Evolutionary conservation across 129 eudicot genomes (phyloP), one percentile per base, ranked within the genome.

Genomic region (Artemisia argyi): DNA sequence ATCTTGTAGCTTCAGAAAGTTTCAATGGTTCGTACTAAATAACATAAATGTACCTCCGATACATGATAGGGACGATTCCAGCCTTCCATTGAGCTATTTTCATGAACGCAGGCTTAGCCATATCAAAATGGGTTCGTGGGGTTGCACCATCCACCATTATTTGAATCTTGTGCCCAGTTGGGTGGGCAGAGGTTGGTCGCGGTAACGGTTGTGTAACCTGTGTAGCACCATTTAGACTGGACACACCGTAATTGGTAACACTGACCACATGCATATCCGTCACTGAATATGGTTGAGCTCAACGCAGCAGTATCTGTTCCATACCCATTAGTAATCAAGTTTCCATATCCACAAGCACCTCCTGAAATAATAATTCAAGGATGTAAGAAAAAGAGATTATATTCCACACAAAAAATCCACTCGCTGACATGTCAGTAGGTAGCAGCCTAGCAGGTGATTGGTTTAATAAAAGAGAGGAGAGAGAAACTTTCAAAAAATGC

Each of bases 101-200:
- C 91, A 86, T 84, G 85, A 91, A 91, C 1, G 90, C 91, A 2
- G 96, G 97, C 68, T 91, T 86, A 22, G 97, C 72, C 85, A 91
- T 79, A 77, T 91, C 97, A 17, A 91, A 88, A 44, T 91, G 97
- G 62, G 86, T 81, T 46, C 93, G 75, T 6, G 97, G 97, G 97
- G 77, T 91, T 88, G 83, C 97, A 88, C 97, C 97, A 91, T 19
- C 97, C 97, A 10, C 97, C 96, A 50, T 77, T 68, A 79, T 88
- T 85, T 51, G 86, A 76, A 73, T 83, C 88, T 19, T 86, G 61
- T 15, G 79, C 15, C 96, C 92, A 88, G 44, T 86, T 86, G 0
- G 97, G 97, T 15, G 97, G 97, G 85, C 97, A 88, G n/a, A 91
- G 82, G 78, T 91, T 91, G 20, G 97, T 91, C 47, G 92, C 97